These are phyloP conservation scores for Aspergillus hortae DNA, from an alignment of 2,329 filamentous ascomycete genomes.

Conservation along the genomic window DNA sequence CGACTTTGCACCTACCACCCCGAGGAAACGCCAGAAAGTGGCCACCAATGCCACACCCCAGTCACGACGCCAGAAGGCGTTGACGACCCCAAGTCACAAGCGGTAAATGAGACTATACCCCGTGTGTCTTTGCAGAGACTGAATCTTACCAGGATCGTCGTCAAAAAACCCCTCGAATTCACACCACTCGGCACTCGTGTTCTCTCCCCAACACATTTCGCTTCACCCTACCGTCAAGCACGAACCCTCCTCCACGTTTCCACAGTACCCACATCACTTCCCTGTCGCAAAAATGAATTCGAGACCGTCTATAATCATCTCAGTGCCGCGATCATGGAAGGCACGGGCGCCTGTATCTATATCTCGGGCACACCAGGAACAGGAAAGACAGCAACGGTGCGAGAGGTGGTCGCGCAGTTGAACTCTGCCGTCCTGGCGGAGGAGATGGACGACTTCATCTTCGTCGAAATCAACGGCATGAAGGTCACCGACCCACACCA, in stretches of 20 bases:
- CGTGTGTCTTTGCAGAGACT: conserved; percentile 20
- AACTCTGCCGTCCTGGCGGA: conserved; percentile 84
- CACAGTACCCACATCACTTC: conserved; percentile 81
- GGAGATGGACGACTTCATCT: conserved; percentile 96
- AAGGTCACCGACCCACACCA: conserved; percentile 98
- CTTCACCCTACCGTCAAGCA: conserved; percentile 86
- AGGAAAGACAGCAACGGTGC: conserved; percentile 94
- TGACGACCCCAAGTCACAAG: conserved; percentile 63
- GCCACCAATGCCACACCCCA: conserved; percentile 44
- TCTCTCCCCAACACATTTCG: conserved; percentile 69
- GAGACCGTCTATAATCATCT: conserved; percentile 88
- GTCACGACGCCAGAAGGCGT: conserved; percentile 39
- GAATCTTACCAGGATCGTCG: conserved; percentile 50
- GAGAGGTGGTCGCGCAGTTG: conserved; percentile 85
- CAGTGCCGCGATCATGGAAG: conserved; percentile 89
- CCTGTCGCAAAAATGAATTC: conserved; percentile 91
- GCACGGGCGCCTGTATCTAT: conserved; percentile 93
- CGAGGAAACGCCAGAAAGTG: conserved; percentile 55
- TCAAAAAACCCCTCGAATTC: conserved; percentile 90
- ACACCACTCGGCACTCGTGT: conserved; percentile 88
- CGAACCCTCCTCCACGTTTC: conserved; percentile 88
- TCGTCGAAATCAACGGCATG: conserved; percentile 99
- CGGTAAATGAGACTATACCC: conserved; percentile 37
- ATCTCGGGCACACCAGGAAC: conserved; percentile 98
- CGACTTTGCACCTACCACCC: conserved; percentile 44